phyloP scores from a whole-genome alignment of 2,329 filamentous ascomycete genomes.

The Talaromyces atroroseus region DNA sequence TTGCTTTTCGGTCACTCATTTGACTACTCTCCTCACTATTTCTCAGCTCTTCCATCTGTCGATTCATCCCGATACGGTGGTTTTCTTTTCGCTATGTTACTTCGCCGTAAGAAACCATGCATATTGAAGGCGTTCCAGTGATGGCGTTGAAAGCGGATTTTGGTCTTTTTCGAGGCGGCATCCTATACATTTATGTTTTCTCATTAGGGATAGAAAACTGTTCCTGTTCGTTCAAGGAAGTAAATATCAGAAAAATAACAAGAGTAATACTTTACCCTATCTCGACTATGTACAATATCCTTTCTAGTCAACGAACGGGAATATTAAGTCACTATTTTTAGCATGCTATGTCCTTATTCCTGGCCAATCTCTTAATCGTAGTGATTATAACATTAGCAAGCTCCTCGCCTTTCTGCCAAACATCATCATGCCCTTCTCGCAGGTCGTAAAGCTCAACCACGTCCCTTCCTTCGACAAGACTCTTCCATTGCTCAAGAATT shows the following conservation, averaged over 20 bases:
- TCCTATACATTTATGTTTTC: slow-evolving; percentile 5
- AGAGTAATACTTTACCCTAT: not conserved
- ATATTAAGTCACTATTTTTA: not conserved
- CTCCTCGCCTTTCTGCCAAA: slow-evolving; percentile 37
- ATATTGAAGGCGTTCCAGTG: slow-evolving; percentile 12
- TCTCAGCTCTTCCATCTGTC: not conserved
- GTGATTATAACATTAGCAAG: slow-evolving; percentile 33
- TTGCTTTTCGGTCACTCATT: not conserved
- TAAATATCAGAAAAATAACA: not conserved
- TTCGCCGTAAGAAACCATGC: slow-evolving; percentile 3
- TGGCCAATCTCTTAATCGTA: slow-evolving; percentile 24
- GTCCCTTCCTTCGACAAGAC: slow-evolving; percentile 35
- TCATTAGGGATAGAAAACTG: slow-evolving; percentile 5
- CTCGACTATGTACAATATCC: not conserved
- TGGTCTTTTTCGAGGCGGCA: slow-evolving; percentile 1
- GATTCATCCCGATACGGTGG: not conserved
- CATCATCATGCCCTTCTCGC: slow-evolving; percentile 36
- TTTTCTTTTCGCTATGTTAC: not conserved
- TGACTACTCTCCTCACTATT: not conserved
- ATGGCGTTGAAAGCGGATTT: slow-evolving; percentile 8
- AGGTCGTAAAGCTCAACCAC: slow-evolving; percentile 36
- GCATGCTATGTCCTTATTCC: not conserved
- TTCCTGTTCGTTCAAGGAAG: slow-evolving; percentile 2
- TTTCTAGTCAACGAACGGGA: not conserved
- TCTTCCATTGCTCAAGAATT: slow-evolving; percentile 47